Percentiles rank a stretch among this genome's conserved stretches.
phyloP scores from a whole-genome alignment of 805 yeast genomes.

The Yarrowia keelungensis region DNA sequence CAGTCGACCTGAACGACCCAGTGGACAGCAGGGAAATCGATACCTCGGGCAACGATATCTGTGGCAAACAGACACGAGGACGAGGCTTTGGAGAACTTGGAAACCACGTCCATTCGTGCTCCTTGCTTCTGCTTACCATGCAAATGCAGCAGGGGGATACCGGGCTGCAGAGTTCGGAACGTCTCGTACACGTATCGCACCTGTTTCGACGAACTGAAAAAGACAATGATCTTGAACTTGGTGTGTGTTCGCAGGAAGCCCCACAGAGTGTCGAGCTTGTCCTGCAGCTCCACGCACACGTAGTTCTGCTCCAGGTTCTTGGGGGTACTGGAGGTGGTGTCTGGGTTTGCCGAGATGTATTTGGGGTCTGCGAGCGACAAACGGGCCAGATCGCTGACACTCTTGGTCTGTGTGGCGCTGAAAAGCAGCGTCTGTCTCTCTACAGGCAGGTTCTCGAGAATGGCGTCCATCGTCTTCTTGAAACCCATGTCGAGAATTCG shows the following conservation, averaged over 20 bases:
- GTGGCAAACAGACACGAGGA: constrained; percentile 86
- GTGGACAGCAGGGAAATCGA: constrained; percentile 90
- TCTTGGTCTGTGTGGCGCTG: constrained; percentile 89
- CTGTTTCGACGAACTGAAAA: constrained; percentile 86
- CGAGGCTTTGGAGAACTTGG: constrained; percentile 77
- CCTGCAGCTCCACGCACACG: constrained; percentile 71
- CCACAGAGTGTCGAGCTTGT: constrained; percentile 85
- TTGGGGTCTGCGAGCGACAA: constrained; percentile 70
- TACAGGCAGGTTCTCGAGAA: constrained; percentile 76
- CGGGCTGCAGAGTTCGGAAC: constrained; percentile 87
- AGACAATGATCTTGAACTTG: constrained; percentile 79
- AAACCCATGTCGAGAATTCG: constrained; percentile 94
- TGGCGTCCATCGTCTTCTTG: constrained; percentile 79
- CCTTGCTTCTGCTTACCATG: constrained; percentile 92
- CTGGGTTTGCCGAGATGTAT: constrained; percentile 59
- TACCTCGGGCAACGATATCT: constrained; percentile 90
- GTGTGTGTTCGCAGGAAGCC: constrained; percentile 84
- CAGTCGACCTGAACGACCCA: constrained; percentile 95
- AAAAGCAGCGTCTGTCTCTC: constrained; percentile 83
- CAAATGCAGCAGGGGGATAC: constrained; percentile 82
- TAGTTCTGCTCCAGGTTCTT: constrained; percentile 84
- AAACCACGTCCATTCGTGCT: constrained; percentile 83
- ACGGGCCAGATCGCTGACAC: constrained; percentile 81
- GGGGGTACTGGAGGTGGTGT: constrained; percentile 66
- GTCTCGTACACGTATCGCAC: constrained; percentile 89